Conservation (phyloP, 768 basidiomycete genomes). For the Strobilomyces echinocephalus region DNA sequence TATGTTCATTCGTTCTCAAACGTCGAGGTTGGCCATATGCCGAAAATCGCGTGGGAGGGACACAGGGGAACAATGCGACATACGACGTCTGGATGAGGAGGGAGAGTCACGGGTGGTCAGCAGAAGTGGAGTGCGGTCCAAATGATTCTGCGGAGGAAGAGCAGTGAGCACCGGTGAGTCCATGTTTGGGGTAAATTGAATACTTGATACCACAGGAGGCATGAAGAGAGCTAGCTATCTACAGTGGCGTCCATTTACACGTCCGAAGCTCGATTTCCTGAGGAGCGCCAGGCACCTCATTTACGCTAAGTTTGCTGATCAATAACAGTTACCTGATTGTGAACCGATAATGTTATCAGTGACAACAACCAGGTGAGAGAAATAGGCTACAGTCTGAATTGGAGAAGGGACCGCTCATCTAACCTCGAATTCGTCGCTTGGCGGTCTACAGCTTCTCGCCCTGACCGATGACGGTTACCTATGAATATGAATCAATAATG, state of each 20-base stretch:
- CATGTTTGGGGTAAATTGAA: not conserved
- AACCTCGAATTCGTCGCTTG: slow-evolving; percentile 31
- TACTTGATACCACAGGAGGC: not conserved
- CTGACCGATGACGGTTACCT: slow-evolving; percentile 61
- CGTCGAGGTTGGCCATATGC: not conserved
- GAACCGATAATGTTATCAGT: not conserved
- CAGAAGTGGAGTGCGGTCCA: not conserved
- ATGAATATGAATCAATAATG: slow-evolving; percentile 1
- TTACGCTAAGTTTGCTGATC: slow-evolving; percentile 37
- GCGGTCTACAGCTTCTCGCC: slow-evolving; percentile 38
- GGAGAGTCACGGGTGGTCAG: too few relatives aligned
- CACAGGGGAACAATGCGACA: not conserved
- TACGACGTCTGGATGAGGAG: not conserved
- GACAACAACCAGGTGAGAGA: not conserved
- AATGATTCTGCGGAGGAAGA: too few relatives aligned
- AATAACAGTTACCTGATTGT: slow-evolving; percentile 46
- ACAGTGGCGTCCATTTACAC: slow-evolving; percentile 7
- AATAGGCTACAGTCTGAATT: not conserved
- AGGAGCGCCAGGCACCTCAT: not conserved
- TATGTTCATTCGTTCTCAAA: too few relatives aligned
- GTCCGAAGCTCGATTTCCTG: not conserved
- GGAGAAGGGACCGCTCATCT: slow-evolving; percentile 1
- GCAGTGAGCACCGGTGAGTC: not conserved
- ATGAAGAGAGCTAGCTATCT: not conserved
- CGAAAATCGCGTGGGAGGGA: not conserved